These are phyloP conservation scores for Salvia miltiorrhiza DNA, from an alignment of 257 asterid species.

Conservation along the genomic window DNA sequence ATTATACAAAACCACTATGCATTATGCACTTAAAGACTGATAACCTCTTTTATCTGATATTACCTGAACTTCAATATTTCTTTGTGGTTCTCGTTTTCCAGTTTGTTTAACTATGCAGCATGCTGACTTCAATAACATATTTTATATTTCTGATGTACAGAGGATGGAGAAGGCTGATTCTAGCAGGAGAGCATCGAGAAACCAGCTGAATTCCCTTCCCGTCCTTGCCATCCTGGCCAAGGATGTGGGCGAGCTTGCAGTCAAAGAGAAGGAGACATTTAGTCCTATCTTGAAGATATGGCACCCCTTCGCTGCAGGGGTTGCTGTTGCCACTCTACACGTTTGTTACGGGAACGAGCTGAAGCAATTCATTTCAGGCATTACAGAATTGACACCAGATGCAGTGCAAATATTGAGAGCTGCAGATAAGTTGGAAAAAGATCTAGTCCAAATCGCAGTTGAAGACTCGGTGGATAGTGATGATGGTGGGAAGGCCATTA, in stretches of 20 bases:
- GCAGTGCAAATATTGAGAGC: slow-evolving; percentile 92
- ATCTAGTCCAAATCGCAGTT: slow-evolving; percentile 93
- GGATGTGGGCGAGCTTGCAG: slow-evolving; percentile 87
- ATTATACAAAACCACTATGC: background rate
- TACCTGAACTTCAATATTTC: background rate
- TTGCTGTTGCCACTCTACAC: slow-evolving; percentile 95
- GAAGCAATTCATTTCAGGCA: slow-evolving; percentile 81
- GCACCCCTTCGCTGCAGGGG: slow-evolving; percentile 99
- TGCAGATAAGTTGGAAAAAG: slow-evolving; percentile 92
- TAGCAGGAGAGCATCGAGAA: slow-evolving; percentile 84
- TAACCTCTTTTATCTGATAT: background rate
- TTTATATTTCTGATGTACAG: slow-evolving; percentile 40
- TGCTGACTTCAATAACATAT: background rate
- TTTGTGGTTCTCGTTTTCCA: background rate
- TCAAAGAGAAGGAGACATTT: slow-evolving; percentile 66
- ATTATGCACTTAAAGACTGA: background rate
- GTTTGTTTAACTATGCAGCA: background rate
- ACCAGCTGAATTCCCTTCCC: slow-evolving; percentile 86
- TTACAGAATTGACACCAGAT: slow-evolving; percentile 93
- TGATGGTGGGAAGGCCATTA: slow-evolving; percentile 98
- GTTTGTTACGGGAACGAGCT: slow-evolving; percentile 91
- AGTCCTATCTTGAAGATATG: slow-evolving; percentile 89
- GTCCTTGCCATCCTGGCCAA: slow-evolving; percentile 93
- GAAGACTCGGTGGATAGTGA: slow-evolving; percentile 98
- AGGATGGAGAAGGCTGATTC: slow-evolving; percentile 97